Conservation (phyloP, 75 land plant species). For the Pinus tabuliformis region DNA sequence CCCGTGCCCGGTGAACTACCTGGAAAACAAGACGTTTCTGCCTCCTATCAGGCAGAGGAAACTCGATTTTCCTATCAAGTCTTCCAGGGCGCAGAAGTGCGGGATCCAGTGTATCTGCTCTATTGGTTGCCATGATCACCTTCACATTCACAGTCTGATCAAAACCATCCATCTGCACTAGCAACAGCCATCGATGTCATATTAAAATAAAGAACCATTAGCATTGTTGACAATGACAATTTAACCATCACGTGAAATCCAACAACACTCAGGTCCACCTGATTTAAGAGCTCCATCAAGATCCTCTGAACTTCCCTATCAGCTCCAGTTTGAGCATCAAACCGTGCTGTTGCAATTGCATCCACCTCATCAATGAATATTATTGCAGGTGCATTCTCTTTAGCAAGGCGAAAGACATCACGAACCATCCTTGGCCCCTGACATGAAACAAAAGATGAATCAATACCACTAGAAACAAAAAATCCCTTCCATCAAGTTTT, state of each 20-base stretch:
- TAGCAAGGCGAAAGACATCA: conserved; percentile 87
- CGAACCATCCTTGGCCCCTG: conserved; percentile 89
- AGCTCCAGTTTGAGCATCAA: conserved; percentile 97
- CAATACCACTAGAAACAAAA: too few relatives aligned
- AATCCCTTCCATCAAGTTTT: too few relatives aligned
- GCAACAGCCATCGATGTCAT: too few relatives aligned
- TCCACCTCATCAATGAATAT: conserved; percentile 91
- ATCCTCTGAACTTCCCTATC: conserved; percentile 93
- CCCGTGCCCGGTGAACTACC: conserved; percentile 22
- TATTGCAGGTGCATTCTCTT: conserved; percentile 91
- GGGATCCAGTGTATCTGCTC: conserved; percentile 85
- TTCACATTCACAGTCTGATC: conserved; percentile 93
- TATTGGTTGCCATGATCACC: conserved; percentile 91
- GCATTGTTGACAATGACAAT: too few relatives aligned
- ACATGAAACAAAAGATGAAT: background rate
- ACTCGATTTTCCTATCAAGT: conserved; percentile 88
- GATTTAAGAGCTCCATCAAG: conserved; percentile 92
- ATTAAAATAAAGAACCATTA: too few relatives aligned
- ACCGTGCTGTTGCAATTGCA: conserved; percentile 89
- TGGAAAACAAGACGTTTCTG: conserved; percentile 92
- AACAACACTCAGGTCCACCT: conserved; percentile 28
- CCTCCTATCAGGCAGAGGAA: conserved; percentile 87
- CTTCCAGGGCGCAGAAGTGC: conserved; percentile 85
- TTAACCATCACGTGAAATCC: background rate
- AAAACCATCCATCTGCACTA: conserved; percentile 78